Evolutionary conservation across 192 early-diverging fungal genomes (phyloP).

Genomic region (Funneliformis mosseae): DNA sequence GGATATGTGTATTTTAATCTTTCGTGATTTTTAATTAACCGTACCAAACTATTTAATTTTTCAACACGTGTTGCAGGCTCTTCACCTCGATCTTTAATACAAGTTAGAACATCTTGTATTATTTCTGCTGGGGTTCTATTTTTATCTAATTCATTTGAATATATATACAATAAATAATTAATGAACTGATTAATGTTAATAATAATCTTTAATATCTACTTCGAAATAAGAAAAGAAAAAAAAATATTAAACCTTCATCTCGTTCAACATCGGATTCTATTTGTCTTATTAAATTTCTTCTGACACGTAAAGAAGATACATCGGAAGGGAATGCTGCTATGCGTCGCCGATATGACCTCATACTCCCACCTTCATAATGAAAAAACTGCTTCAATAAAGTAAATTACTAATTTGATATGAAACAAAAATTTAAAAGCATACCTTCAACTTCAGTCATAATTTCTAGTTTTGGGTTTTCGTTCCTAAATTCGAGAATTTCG

Average conservation of each 20-base stretch:
- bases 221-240: neutral
- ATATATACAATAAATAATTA: too few relatives aligned
- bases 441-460: slow-evolving; percentile 22
- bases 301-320: neutral
- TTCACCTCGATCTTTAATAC: slow-evolving; percentile 25
- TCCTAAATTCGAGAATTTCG: neutral
- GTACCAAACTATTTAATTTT: slow-evolving; percentile 23
- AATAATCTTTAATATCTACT: neutral
- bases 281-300: slow-evolving; percentile 26
- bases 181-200: neutral
- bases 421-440: neutral
- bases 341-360: neutral
- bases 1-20: slow-evolving; percentile 33
- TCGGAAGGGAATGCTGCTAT: slow-evolving; percentile 17
- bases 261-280: slow-evolving; percentile 32
- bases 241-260: slow-evolving; percentile 16
- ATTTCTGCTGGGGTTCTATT: slow-evolving; percentile 28
- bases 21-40: slow-evolving; percentile 37
- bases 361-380: neutral
- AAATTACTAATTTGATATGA: too few relatives aligned
- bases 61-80: slow-evolving; percentile 16
- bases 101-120: slow-evolving; percentile 30
- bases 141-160: slow-evolving; percentile 23
- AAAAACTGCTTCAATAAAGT: too few relatives aligned
- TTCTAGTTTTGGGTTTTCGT: neutral